Evolutionary conservation across 176 grass and related monocot genomes (phyloP).

Genomic region (Carex cristatella): DNA sequence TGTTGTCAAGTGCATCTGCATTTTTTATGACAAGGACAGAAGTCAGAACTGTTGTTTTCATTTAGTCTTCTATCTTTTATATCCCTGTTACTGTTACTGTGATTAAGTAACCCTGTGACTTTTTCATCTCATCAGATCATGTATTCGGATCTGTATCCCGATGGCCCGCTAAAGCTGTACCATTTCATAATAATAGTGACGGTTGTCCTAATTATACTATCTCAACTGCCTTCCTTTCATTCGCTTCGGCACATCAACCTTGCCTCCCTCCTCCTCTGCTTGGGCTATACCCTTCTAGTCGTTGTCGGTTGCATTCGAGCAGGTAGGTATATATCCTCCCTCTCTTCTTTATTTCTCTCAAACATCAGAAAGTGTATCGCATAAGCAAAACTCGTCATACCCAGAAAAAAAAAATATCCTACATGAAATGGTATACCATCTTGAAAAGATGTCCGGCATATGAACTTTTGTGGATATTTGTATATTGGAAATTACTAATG

Average conservation of each 20-base stretch:
- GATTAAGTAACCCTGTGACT: not conserved
- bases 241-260: conserved; percentile 93
- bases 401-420: not conserved
- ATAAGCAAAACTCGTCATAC: not conserved
- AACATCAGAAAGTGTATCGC: not conserved
- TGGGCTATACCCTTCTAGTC: conserved; percentile 72
- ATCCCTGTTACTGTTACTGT: conserved; percentile 15
- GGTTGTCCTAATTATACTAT: conserved; percentile 66
- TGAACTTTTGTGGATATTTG: not conserved
- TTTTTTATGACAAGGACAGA: not conserved
- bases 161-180: conserved; percentile 76
- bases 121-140: conserved; percentile 53
- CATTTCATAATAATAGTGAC: conserved; percentile 89
- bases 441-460: not conserved
- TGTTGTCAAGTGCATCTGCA: not conserved
- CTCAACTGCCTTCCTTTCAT: conserved; percentile 90
- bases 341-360: conserved; percentile 17
- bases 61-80: conserved; percentile 8
- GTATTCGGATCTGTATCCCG: conserved; percentile 62
- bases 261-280: conserved; percentile 60
- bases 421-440: not conserved
- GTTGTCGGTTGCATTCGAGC: conserved; percentile 69
- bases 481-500: not conserved
- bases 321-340: conserved; percentile 32
- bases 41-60: not conserved